A percentile compares a stretch with the other conserved stretches of the same genome.
phyloP scores from a whole-genome alignment of 108 stramenopile species.

The Skeletonema menzelii region DNA sequence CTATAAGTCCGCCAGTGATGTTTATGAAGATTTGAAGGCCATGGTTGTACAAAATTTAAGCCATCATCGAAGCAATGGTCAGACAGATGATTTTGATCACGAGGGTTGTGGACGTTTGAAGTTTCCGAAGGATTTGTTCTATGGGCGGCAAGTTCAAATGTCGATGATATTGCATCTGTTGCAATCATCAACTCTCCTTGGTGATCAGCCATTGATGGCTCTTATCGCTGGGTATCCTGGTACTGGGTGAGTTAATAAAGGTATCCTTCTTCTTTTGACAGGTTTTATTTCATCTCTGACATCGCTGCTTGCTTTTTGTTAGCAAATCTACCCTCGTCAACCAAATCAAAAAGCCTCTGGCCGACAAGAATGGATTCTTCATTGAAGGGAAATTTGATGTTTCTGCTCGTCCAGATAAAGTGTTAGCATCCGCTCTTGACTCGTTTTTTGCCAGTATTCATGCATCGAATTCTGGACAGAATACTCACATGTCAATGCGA shows the following conservation, averaged over 20 bases:
- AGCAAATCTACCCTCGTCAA: constrained; percentile 32
- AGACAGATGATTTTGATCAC: constrained; percentile 9
- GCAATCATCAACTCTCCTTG: constrained; percentile 6
- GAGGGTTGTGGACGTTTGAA: neutral
- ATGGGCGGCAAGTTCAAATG: constrained; percentile 32
- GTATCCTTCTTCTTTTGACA: neutral
- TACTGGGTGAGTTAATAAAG: constrained; percentile 11
- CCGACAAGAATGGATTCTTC: constrained; percentile 14
- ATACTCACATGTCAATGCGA: constrained; percentile 16
- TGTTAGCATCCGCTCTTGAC: constrained; percentile 19
- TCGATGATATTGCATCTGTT: constrained; percentile 33
- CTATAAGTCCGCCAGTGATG: constrained; percentile 25
- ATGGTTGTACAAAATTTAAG: constrained; percentile 4
- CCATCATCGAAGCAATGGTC: neutral
- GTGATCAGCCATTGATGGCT: constrained; percentile 28
- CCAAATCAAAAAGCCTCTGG: constrained; percentile 28
- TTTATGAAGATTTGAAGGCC: constrained; percentile 26
- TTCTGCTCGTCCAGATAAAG: constrained; percentile 19
- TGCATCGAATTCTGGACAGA: constrained; percentile 3
- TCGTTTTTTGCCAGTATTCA: constrained; percentile 4
- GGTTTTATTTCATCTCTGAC: neutral
- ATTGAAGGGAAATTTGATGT: constrained; percentile 34
- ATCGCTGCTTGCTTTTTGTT: neutral
- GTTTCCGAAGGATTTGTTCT: constrained; percentile 16
- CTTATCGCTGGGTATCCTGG: constrained; percentile 28